phyloP scores from a whole-genome alignment of 2,329 filamentous ascomycete species.

The Alternaria ethzedia region DNA sequence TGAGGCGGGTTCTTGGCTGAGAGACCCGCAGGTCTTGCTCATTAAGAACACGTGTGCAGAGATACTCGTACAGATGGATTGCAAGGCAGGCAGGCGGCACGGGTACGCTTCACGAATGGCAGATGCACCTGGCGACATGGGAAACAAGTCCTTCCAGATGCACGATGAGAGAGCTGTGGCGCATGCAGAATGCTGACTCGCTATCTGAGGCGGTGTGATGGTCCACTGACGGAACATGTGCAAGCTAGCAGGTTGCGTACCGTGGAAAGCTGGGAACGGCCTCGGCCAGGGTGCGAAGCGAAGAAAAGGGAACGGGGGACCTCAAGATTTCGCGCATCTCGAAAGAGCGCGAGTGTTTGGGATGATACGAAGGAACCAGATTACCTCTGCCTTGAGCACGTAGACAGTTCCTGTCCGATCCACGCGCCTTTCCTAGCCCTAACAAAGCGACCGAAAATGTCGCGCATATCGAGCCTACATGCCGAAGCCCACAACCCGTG shows the following conservation, averaged over 20 bases:
- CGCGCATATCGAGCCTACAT: not conserved
- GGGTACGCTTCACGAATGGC: not conserved
- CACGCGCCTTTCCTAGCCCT: not conserved
- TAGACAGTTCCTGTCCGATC: not conserved
- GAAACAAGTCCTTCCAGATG: not conserved
- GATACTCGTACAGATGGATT: not conserved
- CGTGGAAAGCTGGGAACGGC: not conserved
- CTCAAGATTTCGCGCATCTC: not conserved
- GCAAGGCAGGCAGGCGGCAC: not conserved
- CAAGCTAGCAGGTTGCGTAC: not conserved
- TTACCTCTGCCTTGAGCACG: not conserved
- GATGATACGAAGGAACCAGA: not conserved
- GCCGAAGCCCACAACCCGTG: not conserved
- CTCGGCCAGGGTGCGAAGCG: not conserved
- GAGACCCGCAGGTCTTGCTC: not conserved
- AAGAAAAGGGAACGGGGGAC: not conserved
- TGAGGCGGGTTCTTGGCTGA: not conserved
- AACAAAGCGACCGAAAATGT: not conserved
- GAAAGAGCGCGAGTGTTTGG: not conserved
- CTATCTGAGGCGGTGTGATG: conserved; percentile 1
- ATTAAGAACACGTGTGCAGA: not conserved
- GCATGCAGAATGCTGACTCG: not conserved
- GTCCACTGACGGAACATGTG: not conserved
- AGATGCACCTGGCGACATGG: not conserved
- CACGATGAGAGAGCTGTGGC: not conserved